These are phyloP conservation scores for Aspergillus sp. DNA, from an alignment of 2,329 filamentous ascomycete genomes.

Conservation along the genomic window DNA sequence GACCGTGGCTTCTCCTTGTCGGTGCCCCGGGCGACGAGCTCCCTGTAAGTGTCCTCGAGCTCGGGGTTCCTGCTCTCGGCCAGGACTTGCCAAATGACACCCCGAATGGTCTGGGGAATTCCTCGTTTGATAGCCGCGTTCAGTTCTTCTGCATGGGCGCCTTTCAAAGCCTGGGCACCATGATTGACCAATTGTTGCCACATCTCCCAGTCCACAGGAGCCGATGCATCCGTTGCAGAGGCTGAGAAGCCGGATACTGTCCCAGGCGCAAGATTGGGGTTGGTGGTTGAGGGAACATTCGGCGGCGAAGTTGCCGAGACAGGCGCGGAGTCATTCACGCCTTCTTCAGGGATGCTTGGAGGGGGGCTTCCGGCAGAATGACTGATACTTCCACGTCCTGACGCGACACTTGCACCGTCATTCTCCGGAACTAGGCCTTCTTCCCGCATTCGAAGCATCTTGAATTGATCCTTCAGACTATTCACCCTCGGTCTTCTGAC, in stretches of 20 bases:
- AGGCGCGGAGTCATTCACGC: constrained; percentile 36
- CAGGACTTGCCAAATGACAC: constrained; percentile 98
- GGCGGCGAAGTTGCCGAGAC: constrained; percentile 32
- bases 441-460: constrained; percentile 70
- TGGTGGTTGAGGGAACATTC: constrained; percentile 62
- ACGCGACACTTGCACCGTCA: constrained; percentile 52
- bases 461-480: constrained; percentile 76
- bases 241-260: constrained; percentile 80
- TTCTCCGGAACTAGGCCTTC: constrained; percentile 61
- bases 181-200: constrained; percentile 97
- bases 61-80: constrained; percentile 94
- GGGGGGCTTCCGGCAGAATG: constrained; percentile 49
- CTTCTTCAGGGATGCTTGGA: constrained; percentile 45
- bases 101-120: constrained; percentile 90
- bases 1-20: constrained; percentile 68
- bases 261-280: constrained; percentile 72
- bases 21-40: constrained; percentile 74
- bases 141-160: constrained; percentile 83
- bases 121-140: constrained; percentile 88
- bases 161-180: constrained; percentile 81
- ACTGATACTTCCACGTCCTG: constrained; percentile 42
- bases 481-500: constrained; percentile 53
- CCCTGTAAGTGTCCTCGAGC: constrained; percentile 80
- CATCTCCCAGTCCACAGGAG: constrained; percentile 94
- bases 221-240: constrained; percentile 59